Percentiles rank a stretch among this genome's conserved stretches.
Conservation (phyloP, 306 rosid genomes). For the Vigna nakashimae region DNA sequence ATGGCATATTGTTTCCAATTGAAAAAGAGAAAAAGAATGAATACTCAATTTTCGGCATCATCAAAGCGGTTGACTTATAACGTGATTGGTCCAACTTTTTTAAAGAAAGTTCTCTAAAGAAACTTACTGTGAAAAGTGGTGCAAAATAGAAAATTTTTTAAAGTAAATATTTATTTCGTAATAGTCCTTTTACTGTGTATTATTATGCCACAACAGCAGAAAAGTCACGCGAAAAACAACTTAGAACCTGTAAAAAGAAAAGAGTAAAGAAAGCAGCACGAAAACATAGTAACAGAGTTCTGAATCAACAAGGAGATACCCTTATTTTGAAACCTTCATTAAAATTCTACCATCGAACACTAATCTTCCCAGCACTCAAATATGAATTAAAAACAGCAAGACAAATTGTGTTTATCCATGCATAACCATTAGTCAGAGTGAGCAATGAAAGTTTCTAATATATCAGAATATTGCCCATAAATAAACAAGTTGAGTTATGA, state of each 20-base stretch:
- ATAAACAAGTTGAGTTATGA: neutral
- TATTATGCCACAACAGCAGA: neutral
- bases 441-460: neutral
- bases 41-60: conserved; percentile 13
- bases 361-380: no score
- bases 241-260: neutral
- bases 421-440: neutral
- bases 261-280: neutral
- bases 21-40: neutral
- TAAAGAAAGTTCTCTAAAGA: neutral
- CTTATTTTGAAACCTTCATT: neutral
- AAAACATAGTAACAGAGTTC: neutral
- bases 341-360: neutral
- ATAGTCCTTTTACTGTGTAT: neutral
- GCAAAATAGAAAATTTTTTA: neutral
- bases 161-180: neutral
- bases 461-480: neutral
- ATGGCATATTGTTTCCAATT: neutral
- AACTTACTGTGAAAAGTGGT: neutral
- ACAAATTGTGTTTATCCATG: neutral
- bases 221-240: neutral
- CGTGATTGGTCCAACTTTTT: conserved; percentile 8
- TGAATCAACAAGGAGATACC: neutral
- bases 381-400: neutral
- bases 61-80: conserved; percentile 8